These are phyloP conservation scores for Salix purpurea DNA, from an alignment of 345 rosid species.

Conservation along the genomic window DNA sequence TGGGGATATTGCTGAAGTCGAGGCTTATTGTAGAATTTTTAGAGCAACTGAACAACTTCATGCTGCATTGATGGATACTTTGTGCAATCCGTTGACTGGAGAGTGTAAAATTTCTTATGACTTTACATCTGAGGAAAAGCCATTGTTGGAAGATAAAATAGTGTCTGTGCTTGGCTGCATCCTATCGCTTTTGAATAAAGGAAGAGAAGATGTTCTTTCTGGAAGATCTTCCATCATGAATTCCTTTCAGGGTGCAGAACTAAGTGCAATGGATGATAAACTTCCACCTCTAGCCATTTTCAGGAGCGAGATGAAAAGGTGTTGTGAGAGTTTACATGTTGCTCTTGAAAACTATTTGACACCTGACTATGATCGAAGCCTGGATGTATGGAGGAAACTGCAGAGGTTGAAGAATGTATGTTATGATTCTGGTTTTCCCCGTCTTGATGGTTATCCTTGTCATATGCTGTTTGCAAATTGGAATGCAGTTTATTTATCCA, in stretches of 20 bases:
- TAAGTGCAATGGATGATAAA: conserved; percentile 51
- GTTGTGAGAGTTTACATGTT: conserved; percentile 88
- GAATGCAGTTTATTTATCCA: conserved; percentile 63
- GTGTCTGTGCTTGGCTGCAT: conserved; percentile 92
- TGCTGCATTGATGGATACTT: conserved; percentile 80
- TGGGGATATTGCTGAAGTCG: conserved; percentile 94
- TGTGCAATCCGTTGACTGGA: conserved; percentile 94
- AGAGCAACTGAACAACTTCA: conserved; percentile 80
- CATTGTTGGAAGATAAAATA: conserved; percentile 81
- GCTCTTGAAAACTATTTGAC: conserved; percentile 83
- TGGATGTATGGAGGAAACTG: conserved; percentile 77
- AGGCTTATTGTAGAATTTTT: conserved; percentile 92
- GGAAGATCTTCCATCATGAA: conserved; percentile 64
- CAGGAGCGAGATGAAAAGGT: conserved; percentile 92
- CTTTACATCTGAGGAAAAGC: conserved; percentile 71
- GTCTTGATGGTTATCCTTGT: conserved; percentile 62
- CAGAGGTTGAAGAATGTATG: conserved; percentile 93
- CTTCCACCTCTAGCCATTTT: conserved; percentile 92
- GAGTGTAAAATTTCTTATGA: conserved; percentile 78
- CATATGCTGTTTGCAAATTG: conserved; percentile 76
- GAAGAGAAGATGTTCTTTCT: conserved; percentile 84
- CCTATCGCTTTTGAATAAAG: conserved; percentile 77
- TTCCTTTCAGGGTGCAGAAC: conserved; percentile 44
- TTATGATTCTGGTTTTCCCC: conserved; percentile 80
- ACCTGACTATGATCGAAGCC: conserved; percentile 62